Evolutionary conservation across 805 yeast species (phyloP).

Genomic region (Metschnikowia proteae): DNA sequence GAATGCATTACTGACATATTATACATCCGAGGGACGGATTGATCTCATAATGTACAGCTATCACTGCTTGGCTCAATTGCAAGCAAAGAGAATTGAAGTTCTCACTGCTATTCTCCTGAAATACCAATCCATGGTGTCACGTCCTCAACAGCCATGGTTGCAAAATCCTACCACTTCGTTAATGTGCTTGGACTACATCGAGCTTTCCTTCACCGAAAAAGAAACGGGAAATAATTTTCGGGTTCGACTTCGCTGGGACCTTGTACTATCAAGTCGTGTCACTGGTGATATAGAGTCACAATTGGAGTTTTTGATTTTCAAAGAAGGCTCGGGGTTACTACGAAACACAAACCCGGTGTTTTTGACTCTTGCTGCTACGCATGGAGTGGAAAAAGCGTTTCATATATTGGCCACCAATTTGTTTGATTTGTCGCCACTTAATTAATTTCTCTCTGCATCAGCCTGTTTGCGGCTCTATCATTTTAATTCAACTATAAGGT

Average conservation of each 20-base stretch:
- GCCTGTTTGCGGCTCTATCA: neutral
- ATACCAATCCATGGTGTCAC: conserved; percentile 15
- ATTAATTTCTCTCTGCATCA: neutral
- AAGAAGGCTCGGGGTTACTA: conserved; percentile 11
- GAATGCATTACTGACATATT: conserved; percentile 20
- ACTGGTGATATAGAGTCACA: conserved; percentile 9
- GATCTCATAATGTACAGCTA: conserved; percentile 30
- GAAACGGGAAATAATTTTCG: neutral
- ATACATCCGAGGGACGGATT: conserved; percentile 24
- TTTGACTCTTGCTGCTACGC: conserved; percentile 19
- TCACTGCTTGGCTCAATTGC: conserved; percentile 27
- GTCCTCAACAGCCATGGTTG: conserved; percentile 7
- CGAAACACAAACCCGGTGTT: conserved; percentile 17
- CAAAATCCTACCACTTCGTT: conserved; percentile 2
- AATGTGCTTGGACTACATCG: conserved; percentile 11
- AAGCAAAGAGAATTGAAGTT: conserved; percentile 21
- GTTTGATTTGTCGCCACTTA: conserved; percentile 7
- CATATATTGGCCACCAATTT: conserved; percentile 21
- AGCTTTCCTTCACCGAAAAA: conserved; percentile 6
- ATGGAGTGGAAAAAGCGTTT: conserved; percentile 27
- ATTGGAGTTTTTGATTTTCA: conserved; percentile 5
- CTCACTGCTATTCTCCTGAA: conserved; percentile 21
- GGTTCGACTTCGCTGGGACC: conserved; percentile 13
- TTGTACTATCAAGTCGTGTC: conserved; percentile 5
- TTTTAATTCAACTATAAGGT: neutral